Conservation (phyloP, 192 early-diverging fungal genomes). For the Gigaspora rosea region DNA sequence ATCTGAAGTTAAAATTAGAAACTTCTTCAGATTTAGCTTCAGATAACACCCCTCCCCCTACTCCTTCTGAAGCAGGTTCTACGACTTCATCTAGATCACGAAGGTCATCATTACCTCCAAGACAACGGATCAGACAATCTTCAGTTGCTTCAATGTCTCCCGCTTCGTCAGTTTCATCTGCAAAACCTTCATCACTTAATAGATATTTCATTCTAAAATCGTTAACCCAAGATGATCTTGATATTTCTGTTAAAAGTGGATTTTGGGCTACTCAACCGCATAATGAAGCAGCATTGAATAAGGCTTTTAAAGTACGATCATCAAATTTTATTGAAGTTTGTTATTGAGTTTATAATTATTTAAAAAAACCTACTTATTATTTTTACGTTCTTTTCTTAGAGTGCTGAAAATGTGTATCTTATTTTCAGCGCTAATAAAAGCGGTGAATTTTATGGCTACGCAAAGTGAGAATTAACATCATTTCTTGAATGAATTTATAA, state of each 20-base stretch:
- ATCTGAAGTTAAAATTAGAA: constrained; percentile 28
- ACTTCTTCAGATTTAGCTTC: neutral
- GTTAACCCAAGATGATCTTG: constrained; percentile 53
- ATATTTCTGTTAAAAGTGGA: constrained; percentile 50
- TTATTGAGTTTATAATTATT: neutral
- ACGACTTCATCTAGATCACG: constrained; percentile 35
- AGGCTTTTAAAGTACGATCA: constrained; percentile 42
- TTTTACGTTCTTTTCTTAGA: constrained; percentile 23
- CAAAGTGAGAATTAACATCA: constrained; percentile 29
- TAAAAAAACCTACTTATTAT: neutral
- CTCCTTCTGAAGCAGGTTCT: constrained; percentile 26
- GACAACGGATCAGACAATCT: constrained; percentile 12
- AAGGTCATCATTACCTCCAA: constrained; percentile 23
- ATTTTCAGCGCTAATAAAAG: constrained; percentile 57
- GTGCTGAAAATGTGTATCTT: constrained; percentile 47
- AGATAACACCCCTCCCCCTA: constrained; percentile 28
- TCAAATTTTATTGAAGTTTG: neutral
- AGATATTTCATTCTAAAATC: constrained; percentile 54
- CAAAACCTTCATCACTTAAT: constrained; percentile 33
- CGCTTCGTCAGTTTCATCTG: constrained; percentile 35
- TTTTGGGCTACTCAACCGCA: constrained; percentile 55
- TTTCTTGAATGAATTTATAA: neutral
- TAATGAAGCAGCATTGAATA: constrained; percentile 49
- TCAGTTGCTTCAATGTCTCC: constrained; percentile 26
- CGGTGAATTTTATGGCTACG: constrained; percentile 56